Base-by-base conservation (phyloP, 169 alveolate species). In the Plasmodium gonderi region DNA sequence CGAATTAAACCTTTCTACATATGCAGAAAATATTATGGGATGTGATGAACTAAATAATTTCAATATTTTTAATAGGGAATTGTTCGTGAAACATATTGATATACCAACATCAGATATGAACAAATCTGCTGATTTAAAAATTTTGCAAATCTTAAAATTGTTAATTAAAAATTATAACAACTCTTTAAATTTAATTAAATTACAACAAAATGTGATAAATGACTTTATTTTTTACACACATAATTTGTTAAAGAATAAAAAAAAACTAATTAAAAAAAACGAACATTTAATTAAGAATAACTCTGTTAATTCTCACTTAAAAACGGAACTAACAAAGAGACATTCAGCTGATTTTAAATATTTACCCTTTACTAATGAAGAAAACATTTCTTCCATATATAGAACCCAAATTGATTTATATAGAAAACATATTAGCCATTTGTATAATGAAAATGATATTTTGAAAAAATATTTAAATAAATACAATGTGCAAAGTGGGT, bases 321-420 rank as follows among this genome's bases (percentile, higher is more conserved):
- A 69, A 72, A 75, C 8, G 38, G 42, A 72, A 23, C 40, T 36
- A 47, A 8, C 8, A 14, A 72, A 49, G 36, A 76, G 65, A 5
- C 4, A 49, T 33, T 12, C 14, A 7, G 36, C 8, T 74, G 54
- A 85, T 49, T 20, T 83, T 12, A 83, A 40, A 74, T 26, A 17
- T n/a, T 38, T 85, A 64, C 85, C 79, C 7, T 20, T 42, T 42
- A 51, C 79, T 33, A 54, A 29, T 40, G 44, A 54, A 42, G 85
- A 76, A 29, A 74, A 74, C 29, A 7, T 75, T 11, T 76, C 79
- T 11, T 45, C 87, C 17, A 51, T 85, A 31, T 74, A 49, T 65
- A 45, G 67, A 54, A 74, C 68, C 40, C 92, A 85, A 85, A 74
- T 85, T 12, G 92, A 85, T 74, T 51, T 85, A 74, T 85, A 85